Conservation (phyloP, 371 early-diverging fungal species). For the Mucor plumbeus region DNA sequence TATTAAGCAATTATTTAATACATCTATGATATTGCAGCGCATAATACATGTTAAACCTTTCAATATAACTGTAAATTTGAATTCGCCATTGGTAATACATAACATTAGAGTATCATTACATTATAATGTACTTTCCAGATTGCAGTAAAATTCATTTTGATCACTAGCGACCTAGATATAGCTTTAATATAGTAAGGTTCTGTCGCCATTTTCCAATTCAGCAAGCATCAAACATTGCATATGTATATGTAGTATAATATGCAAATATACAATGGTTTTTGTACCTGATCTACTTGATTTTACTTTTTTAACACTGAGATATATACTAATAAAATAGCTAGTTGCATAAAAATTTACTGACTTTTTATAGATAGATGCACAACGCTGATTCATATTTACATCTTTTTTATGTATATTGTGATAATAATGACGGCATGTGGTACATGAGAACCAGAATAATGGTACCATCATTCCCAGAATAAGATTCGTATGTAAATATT, state of each 20-base stretch:
- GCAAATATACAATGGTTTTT: not conserved
- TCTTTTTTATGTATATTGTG: not conserved
- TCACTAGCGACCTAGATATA: no score
- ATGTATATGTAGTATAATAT: not conserved
- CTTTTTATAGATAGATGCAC: not conserved
- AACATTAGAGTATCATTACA: no score
- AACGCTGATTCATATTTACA: not conserved
- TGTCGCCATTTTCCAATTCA: not conserved
- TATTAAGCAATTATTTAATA: no score
- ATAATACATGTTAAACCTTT: no score
- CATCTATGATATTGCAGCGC: no score
- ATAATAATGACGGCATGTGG: constrained; percentile 1
- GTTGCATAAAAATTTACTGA: not conserved
- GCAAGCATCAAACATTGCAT: not conserved
- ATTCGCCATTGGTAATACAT: no score
- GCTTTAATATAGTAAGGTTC: not conserved
- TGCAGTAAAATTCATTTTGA: no score
- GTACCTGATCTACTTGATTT: not conserved
- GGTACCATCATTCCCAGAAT: not conserved
- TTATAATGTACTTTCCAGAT: no score
- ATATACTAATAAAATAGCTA: not conserved
- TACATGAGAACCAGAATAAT: not conserved
- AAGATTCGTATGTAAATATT: not conserved
- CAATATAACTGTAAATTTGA: no score
- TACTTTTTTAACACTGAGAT: not conserved